These are phyloP conservation scores for Crotalaria pallida DNA, from an alignment of 306 rosid genomes.

Conservation along the genomic window DNA sequence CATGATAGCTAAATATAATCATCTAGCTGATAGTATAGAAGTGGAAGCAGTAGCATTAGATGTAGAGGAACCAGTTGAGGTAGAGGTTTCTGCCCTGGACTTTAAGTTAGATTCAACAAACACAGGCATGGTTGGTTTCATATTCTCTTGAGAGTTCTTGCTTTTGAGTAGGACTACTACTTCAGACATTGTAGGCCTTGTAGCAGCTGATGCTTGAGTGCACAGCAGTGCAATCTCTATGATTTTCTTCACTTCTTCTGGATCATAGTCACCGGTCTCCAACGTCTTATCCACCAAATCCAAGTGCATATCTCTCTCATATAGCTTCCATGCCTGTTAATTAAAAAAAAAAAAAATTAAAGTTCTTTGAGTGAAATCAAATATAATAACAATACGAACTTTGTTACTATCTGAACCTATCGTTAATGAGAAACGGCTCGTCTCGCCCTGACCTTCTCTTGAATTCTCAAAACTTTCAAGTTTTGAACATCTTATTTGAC, in stretches of 20 bases:
- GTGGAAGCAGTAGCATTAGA: conserved; percentile 56
- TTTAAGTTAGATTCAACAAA: conserved; percentile 33
- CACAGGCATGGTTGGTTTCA: conserved; percentile 42
- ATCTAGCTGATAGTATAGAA: conserved; percentile 38
- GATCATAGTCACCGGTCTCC: conserved; percentile 33
- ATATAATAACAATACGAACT: not conserved
- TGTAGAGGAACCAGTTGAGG: conserved; percentile 34
- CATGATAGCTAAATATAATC: not conserved
- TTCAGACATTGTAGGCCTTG: conserved; percentile 64
- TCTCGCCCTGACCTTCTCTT: too few relatives aligned
- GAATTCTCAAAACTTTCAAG: too few relatives aligned
- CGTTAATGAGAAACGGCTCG: too few relatives aligned
- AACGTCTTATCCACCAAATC: conserved; percentile 39
- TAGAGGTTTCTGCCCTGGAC: conserved; percentile 24
- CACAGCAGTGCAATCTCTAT: conserved; percentile 47
- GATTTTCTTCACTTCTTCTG: conserved; percentile 36
- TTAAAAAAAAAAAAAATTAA: not conserved
- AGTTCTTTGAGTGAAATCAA: not conserved
- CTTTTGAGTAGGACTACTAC: conserved; percentile 38
- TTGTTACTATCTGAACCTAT: too few relatives aligned
- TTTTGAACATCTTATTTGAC: too few relatives aligned
- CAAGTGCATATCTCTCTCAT: conserved; percentile 28
- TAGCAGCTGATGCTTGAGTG: conserved; percentile 43
- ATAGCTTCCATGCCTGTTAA: conserved; percentile 52
- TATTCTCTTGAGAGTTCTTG: conserved; percentile 19